Evolutionary conservation across 73 alveolate genomes (phyloP).

Genomic region (Loxodes magnus): DNA sequence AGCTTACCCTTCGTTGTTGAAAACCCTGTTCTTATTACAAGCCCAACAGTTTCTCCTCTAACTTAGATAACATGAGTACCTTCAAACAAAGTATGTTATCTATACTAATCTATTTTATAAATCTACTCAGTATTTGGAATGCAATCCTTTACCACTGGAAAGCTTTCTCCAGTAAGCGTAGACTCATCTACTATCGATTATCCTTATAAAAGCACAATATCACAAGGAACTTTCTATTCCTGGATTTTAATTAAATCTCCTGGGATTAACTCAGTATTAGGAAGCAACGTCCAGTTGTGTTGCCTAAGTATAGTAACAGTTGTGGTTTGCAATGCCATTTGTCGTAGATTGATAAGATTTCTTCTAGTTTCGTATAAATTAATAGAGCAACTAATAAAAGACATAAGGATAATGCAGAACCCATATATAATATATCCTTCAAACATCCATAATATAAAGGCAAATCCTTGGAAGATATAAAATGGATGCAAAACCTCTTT

Average conservation of each 20-base stretch:
- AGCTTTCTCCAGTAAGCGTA: conserved; percentile 90
- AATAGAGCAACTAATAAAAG: not conserved
- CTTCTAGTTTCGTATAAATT: not conserved
- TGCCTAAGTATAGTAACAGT: not conserved
- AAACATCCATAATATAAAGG: not conserved
- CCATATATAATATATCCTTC: not conserved
- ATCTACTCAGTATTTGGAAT: conserved; percentile 33
- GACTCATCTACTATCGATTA: conserved; percentile 64
- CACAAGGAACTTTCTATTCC: not conserved
- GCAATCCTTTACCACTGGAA: conserved; percentile 72
- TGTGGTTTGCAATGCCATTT: not conserved
- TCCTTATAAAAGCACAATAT: not conserved
- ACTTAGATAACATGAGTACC: not conserved
- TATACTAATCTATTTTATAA: not conserved
- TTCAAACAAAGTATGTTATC: not conserved
- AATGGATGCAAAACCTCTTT: conserved; percentile 1
- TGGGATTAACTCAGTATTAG: not conserved
- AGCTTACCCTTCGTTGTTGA: conserved; percentile 85
- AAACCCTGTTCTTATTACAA: conserved; percentile 51
- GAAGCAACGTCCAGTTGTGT: not conserved
- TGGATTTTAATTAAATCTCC: not conserved
- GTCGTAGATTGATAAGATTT: not conserved
- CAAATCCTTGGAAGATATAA: not conserved
- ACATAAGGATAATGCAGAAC: not conserved
- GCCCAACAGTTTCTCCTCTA: not conserved